phyloP scores from a whole-genome alignment of 2,329 filamentous ascomycete species.

The Metarhizium sp. region DNA sequence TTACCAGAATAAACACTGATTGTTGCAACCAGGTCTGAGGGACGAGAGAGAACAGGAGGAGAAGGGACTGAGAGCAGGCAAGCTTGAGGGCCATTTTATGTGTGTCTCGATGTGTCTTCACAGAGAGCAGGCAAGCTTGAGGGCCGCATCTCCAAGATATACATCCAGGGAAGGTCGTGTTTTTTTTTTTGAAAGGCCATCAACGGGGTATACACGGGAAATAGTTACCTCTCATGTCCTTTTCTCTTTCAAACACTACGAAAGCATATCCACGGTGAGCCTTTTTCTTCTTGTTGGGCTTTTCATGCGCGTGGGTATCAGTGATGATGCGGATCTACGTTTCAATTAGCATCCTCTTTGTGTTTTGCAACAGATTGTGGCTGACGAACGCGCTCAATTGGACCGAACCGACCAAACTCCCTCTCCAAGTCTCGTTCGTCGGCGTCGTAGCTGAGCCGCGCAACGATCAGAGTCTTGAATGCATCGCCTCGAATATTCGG shows the following conservation, averaged over 20 bases:
- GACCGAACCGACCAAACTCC: conserved; percentile 88
- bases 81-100: conserved; percentile 43
- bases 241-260: conserved; percentile 92
- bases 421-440: conserved; percentile 84
- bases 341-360: not conserved
- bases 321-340: conserved; percentile 75
- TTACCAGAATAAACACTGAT: conserved; percentile 36
- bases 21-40: not conserved
- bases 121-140: conserved; percentile 31
- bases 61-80: conserved; percentile 35
- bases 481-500: conserved; percentile 85
- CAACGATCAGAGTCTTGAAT: conserved; percentile 90
- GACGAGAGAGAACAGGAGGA: conserved; percentile 11
- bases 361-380: not conserved
- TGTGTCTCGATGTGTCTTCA: conserved; percentile 34
- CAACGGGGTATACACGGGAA: conserved; percentile 21
- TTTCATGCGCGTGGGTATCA: conserved; percentile 61
- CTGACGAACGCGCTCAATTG: conserved; percentile 73
- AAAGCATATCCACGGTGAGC: conserved; percentile 88
- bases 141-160: conserved; percentile 27
- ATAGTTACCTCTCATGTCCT: conserved; percentile 94
- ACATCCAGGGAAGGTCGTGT: conserved; percentile 10
- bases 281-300: conserved; percentile 70
- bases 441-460: conserved; percentile 79
- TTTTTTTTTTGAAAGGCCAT: conserved; percentile 2